Conservation (phyloP, 768 basidiomycete species). For the Dacryopinax spathularia region DNA sequence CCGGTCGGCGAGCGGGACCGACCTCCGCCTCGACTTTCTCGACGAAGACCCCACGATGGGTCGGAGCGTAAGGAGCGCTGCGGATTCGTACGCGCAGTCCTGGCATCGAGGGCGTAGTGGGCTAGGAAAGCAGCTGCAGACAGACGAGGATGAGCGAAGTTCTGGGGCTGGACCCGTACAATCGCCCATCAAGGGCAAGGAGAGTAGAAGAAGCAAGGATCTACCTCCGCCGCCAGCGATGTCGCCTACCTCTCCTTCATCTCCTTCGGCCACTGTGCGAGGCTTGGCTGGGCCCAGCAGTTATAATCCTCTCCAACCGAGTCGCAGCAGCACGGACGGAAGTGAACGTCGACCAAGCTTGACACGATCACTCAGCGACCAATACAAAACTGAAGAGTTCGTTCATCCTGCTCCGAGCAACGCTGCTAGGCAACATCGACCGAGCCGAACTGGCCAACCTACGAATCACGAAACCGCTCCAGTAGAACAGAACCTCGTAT, state of each 20-base stretch:
- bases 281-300: too few relatives aligned
- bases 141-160: background rate
- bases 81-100: background rate
- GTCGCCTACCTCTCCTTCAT: background rate
- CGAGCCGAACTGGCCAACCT: too few relatives aligned
- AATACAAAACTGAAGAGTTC: background rate
- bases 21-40: background rate
- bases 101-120: too few relatives aligned
- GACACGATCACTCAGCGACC: background rate
- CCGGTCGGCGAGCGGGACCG: background rate
- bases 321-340: too few relatives aligned
- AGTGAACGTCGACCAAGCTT: background rate
- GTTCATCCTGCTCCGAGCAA: too few relatives aligned
- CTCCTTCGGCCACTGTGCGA: too few relatives aligned
- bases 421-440: too few relatives aligned
- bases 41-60: background rate
- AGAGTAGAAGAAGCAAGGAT: background rate
- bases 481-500: too few relatives aligned
- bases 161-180: background rate
- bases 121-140: background rate
- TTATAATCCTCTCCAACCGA: too few relatives aligned
- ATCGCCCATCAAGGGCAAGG: too few relatives aligned
- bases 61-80: background rate
- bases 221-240: background rate
- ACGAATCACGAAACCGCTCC: too few relatives aligned